phyloP scores from a whole-genome alignment of 306 rosid genomes.

The Ormosia emarginata region DNA sequence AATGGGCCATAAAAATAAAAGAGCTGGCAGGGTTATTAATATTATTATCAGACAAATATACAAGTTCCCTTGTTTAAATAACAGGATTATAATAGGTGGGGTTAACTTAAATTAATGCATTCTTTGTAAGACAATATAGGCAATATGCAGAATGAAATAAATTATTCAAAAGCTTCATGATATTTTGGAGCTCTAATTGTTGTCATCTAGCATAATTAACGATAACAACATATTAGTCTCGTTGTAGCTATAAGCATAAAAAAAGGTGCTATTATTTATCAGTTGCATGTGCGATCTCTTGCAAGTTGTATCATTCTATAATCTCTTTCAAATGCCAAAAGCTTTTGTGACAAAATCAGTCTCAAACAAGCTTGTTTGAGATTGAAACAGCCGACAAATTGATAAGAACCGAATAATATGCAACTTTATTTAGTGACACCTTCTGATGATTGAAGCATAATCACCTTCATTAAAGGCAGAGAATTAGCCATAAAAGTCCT shows the following conservation, averaged over 20 bases:
- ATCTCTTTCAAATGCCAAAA: background rate
- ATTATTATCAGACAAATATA: background rate
- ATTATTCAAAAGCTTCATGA: background rate
- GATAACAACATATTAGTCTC: background rate
- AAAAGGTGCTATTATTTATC: background rate
- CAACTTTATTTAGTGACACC: background rate
- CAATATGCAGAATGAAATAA: background rate
- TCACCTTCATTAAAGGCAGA: background rate
- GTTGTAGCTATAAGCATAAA: too few relatives aligned
- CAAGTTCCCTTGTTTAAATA: background rate
- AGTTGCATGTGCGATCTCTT: background rate
- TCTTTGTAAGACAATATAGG: background rate
- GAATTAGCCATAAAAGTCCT: background rate
- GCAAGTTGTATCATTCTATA: background rate
- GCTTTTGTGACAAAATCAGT: background rate
- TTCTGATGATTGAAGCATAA: background rate
- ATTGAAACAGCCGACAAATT: background rate
- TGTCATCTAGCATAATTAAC: background rate
- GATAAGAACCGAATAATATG: background rate
- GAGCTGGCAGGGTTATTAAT: background rate
- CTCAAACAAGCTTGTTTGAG: background rate
- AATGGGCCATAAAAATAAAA: background rate
- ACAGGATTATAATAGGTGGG: background rate
- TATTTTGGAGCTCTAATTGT: background rate
- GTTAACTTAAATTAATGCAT: too few relatives aligned